Percentiles rank a stretch among this genome's conserved stretches.
These are phyloP conservation scores for Capsicum chinense DNA, from an alignment of 257 asterid genomes.

Conservation along the genomic window DNA sequence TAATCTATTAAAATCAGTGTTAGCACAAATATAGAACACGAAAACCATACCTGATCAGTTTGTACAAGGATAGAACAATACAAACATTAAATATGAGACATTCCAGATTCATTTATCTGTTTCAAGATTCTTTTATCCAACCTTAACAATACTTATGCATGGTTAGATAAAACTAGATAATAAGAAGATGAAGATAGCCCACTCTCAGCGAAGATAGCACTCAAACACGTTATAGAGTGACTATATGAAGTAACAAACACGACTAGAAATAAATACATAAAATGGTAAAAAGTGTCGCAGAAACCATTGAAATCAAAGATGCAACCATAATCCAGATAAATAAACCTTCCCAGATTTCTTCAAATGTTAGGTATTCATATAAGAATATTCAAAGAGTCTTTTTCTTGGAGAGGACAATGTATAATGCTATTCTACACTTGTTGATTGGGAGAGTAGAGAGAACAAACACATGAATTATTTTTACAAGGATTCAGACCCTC, in stretches of 20 bases:
- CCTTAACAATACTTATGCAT: neutral
- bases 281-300: neutral
- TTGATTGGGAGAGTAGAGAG: slow-evolving; percentile 38
- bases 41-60: neutral
- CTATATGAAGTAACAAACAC: neutral
- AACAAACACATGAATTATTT: slow-evolving; percentile 37
- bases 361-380: slow-evolving; percentile 33
- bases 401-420: neutral
- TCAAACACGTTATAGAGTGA: neutral
- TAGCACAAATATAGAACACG: neutral
- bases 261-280: neutral
- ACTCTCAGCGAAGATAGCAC: neutral
- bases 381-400: slow-evolving; percentile 41
- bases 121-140: neutral
- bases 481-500: slow-evolving; percentile 41
- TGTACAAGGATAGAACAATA: neutral
- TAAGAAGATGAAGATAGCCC: slow-evolving; percentile 19
- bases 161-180: neutral
- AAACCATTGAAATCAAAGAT: neutral
- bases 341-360: slow-evolving; percentile 27
- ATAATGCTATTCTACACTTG: slow-evolving; percentile 38
- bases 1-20: neutral
- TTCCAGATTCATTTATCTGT: neutral
- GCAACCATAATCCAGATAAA: neutral
- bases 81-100: neutral